Evolutionary conservation across 139 green algal genomes (phyloP).

Genomic region (Chlorella sp.): DNA sequence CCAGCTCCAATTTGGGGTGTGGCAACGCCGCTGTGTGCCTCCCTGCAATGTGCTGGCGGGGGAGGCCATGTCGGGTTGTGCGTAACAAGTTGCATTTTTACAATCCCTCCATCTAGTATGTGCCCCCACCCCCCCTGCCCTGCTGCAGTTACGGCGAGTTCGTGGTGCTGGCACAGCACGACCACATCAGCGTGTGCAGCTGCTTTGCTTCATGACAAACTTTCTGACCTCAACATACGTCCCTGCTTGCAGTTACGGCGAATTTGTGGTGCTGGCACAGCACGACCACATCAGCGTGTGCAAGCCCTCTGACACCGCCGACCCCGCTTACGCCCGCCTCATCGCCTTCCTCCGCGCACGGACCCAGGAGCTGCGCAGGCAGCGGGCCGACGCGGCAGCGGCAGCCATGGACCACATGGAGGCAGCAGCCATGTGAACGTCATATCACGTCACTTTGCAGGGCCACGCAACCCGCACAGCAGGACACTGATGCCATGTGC

Average conservation of each 20-base stretch:
- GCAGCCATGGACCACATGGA: conserved; percentile 4
- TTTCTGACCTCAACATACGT: background rate
- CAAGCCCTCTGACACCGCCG: conserved; percentile 61
- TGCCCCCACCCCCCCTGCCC: too few relatives aligned
- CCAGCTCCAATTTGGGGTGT: too few relatives aligned
- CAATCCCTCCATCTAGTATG: too few relatives aligned
- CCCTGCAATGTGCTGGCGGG: too few relatives aligned
- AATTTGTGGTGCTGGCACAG: conserved; percentile 63
- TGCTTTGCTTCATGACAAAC: background rate
- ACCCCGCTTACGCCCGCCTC: conserved; percentile 50
- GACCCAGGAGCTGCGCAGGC: background rate
- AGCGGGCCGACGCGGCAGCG: background rate
- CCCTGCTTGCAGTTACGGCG: conserved; percentile 64
- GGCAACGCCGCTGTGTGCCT: too few relatives aligned
- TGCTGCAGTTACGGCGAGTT: too few relatives aligned
- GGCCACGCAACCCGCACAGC: too few relatives aligned
- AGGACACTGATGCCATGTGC: too few relatives aligned
- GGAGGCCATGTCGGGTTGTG: too few relatives aligned
- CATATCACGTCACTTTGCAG: too few relatives aligned
- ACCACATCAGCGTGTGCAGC: background rate
- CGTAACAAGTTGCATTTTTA: too few relatives aligned
- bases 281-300: conserved; percentile 84
- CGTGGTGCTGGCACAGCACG: background rate
- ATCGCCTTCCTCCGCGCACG: conserved; percentile 44
- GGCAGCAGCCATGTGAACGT: background rate